Conservation (phyloP, 495 filamentous ascomycete species). For the Trichoderma asperelloides region DNA sequence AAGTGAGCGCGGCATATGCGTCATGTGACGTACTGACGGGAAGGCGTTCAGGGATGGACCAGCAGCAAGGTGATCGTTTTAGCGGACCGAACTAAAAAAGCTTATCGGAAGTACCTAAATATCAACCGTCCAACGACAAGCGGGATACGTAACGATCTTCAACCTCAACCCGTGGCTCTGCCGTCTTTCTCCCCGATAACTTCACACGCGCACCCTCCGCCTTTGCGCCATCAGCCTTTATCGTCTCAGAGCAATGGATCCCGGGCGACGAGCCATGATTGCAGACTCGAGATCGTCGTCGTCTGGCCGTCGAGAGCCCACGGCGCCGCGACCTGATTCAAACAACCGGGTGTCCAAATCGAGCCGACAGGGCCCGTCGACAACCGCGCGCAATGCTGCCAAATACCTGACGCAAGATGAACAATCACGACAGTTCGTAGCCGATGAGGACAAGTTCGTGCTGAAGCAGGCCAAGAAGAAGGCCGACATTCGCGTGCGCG, state of each 20-base stretch:
- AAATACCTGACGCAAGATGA: slow-evolving; percentile 51
- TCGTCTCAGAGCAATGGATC: slow-evolving; percentile 27
- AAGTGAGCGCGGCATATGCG: background rate
- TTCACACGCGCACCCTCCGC: background rate
- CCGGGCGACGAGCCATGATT: slow-evolving; percentile 41
- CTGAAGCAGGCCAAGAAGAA: slow-evolving; percentile 97
- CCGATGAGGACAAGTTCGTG: slow-evolving; percentile 93
- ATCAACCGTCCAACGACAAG: background rate
- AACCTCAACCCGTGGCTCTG: background rate
- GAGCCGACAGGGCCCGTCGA: slow-evolving; percentile 23
- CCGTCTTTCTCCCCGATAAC: background rate
- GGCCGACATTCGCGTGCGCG: slow-evolving; percentile 91
- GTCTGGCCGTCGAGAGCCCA: slow-evolving; percentile 29
- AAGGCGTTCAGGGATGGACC: background rate
- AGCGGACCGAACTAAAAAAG: slow-evolving; percentile 4
- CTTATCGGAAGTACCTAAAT: slow-evolving; percentile 4
- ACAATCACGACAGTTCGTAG: slow-evolving; percentile 75
- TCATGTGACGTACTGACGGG: background rate
- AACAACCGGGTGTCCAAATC: slow-evolving; percentile 37
- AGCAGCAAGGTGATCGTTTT: background rate
- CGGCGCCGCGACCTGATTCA: slow-evolving; percentile 35
- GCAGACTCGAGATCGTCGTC: slow-evolving; percentile 31
- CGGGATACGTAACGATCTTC: background rate
- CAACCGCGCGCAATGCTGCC: slow-evolving; percentile 14
- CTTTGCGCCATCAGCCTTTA: background rate